Base-by-base conservation (phyloP, 140 eudicot genomes). In the Stevia rebaudiana region DNA sequence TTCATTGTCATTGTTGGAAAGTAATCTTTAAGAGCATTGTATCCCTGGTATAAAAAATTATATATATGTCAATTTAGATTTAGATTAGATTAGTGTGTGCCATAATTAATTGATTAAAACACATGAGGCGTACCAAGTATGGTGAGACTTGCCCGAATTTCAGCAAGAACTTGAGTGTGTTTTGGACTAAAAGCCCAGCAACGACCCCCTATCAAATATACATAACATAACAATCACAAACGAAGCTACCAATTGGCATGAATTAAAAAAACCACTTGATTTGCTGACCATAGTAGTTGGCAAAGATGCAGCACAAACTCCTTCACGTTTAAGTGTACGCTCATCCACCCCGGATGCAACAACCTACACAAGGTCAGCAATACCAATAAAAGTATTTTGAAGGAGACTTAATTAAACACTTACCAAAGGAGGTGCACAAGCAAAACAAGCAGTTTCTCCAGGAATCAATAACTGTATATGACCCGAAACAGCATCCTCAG, bases 401-500 rank as follows among this genome's bases (percentile, higher is more conserved):
- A n/a, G n/a, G n/a, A n/a, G n/a, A 48, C 42, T 60, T 60, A 15
- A 10, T 25, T 30, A 49, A 12, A 59, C 16, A 70, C 82, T 51
- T 82, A 91, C 98, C 90, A 91, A 76, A 33, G 98, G 98, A 69
- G 98, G 98, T n/a, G 87, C 98, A 79, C 98, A 91, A 41, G 96
- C 98, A 81, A 91, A 91, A 80, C 98, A 91, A 40, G 98, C 98
- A 19, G 98, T 91, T 83, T 84, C 96, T 62, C 98, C 98, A 42
- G 98, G 98, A 67, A 91, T 82, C 68, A 91, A 78, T 76, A 91
- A 75, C 63, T 87, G 98, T 80, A 91, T 87, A 72, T 91, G 98
- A 75, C 98, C 98, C 22, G 98, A 91, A 65, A 91, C 98, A 61
- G 98, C 98, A 82, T 91, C 91, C 79, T 91, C 98, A n/a, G 98